These are phyloP conservation scores for Aspergillus quadricinctus DNA, from an alignment of 2,329 filamentous ascomycete species.

Conservation along the genomic window DNA sequence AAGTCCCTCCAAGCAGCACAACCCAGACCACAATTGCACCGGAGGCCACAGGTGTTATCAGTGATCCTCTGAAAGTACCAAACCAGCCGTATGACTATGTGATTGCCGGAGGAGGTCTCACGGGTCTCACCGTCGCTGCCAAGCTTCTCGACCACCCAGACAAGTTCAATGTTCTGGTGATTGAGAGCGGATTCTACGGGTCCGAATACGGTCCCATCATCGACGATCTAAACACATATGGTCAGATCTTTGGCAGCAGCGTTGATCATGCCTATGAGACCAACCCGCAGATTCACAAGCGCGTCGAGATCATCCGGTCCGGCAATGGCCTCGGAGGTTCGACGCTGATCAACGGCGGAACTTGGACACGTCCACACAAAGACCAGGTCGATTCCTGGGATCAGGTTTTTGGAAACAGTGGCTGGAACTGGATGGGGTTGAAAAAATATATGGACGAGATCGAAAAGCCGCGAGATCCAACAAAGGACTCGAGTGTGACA, in stretches of 20 bases:
- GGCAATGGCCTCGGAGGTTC: conserved; percentile 27
- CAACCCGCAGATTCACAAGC: conserved; percentile 17
- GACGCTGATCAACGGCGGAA: conserved; percentile 24
- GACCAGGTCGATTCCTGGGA: conserved; percentile 24
- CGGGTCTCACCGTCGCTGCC: conserved; percentile 26
- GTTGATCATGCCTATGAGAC: conserved; percentile 20
- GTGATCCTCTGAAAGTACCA: too few relatives aligned
- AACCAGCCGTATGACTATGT: conserved; percentile 16
- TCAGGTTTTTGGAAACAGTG: conserved; percentile 40
- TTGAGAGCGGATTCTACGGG: conserved; percentile 28
- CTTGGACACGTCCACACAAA: conserved; percentile 28
- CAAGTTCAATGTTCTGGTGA: conserved; percentile 21
- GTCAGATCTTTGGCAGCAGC: conserved; percentile 22
- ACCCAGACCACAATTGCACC: too few relatives aligned
- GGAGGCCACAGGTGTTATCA: too few relatives aligned
- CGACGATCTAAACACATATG: conserved; percentile 22
- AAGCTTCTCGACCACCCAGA: conserved; percentile 19
- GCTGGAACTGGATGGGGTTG: conserved; percentile 44
- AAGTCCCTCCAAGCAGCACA: too few relatives aligned
- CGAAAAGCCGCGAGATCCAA: conserved; percentile 14
- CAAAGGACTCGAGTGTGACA: conserved; percentile 14
- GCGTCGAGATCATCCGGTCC: conserved; percentile 14
- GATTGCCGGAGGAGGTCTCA: conserved; percentile 27
- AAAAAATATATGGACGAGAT: conserved; percentile 47
- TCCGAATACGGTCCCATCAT: conserved; percentile 23